These are phyloP conservation scores for Mortierella alpina DNA, from an alignment of 192 early-diverging fungal species.

Conservation along the genomic window DNA sequence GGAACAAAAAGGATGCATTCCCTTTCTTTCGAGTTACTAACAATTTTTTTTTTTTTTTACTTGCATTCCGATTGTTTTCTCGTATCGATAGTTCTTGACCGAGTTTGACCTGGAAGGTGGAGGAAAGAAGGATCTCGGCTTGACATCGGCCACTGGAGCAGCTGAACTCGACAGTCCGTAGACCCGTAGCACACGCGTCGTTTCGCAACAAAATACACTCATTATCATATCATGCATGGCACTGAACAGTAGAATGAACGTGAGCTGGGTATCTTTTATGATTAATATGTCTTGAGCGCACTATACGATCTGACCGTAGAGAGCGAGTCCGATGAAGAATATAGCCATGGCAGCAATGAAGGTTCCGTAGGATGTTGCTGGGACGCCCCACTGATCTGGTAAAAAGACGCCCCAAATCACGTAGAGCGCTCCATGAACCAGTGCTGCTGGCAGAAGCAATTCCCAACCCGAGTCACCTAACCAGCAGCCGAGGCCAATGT, in stretches of 20 bases:
- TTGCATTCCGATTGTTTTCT: too few relatives aligned
- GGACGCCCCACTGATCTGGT: slow-evolving; percentile 49
- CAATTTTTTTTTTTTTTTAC: neutral
- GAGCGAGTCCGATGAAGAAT: slow-evolving; percentile 53
- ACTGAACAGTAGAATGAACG: too few relatives aligned
- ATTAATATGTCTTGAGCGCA: neutral
- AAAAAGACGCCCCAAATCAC: slow-evolving; percentile 51
- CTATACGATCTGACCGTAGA: slow-evolving; percentile 51
- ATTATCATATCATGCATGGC: too few relatives aligned
- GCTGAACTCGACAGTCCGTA: slow-evolving; percentile 15
- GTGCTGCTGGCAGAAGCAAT: slow-evolving; percentile 32
- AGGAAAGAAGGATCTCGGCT: slow-evolving; percentile 39
- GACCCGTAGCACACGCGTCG: neutral
- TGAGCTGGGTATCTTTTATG: neutral
- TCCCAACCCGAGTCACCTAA: slow-evolving; percentile 23
- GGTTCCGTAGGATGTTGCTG: slow-evolving; percentile 52
- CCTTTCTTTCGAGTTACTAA: neutral
- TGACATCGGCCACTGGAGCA: slow-evolving; percentile 19
- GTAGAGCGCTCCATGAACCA: slow-evolving; percentile 45
- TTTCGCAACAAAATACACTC: too few relatives aligned
- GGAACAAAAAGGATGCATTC: too few relatives aligned
- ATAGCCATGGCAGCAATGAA: slow-evolving; percentile 39
- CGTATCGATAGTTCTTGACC: slow-evolving; percentile 25
- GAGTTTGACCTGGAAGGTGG: slow-evolving; percentile 47
- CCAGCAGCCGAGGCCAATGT: slow-evolving; percentile 55